These are phyloP conservation scores for Boletus reticulatus DNA, from an alignment of 768 basidiomycete genomes.

Conservation along the genomic window DNA sequence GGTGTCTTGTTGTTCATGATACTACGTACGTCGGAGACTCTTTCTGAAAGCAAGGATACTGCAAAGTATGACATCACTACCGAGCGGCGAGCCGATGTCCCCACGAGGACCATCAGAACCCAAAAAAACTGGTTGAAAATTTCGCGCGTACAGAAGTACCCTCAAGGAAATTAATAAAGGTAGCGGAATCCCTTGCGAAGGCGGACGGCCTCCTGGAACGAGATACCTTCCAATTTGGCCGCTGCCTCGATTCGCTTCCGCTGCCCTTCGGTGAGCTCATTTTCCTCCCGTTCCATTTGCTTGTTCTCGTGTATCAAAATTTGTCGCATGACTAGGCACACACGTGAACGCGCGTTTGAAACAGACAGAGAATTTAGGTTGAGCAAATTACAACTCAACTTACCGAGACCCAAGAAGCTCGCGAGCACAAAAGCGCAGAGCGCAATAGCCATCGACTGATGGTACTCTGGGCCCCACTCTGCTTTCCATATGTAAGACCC, in stretches of 20 bases:
- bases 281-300: conserved; percentile 48
- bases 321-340: conserved; percentile 38
- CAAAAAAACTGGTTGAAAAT: too few relatives aligned
- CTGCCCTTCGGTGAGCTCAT: conserved; percentile 41
- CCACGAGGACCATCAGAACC: too few relatives aligned
- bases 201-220: conserved; percentile 57
- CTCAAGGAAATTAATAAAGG: conserved; percentile 36
- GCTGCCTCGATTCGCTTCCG: conserved; percentile 54
- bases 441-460: conserved; percentile 57
- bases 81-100: too few relatives aligned
- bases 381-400: conserved; percentile 1
- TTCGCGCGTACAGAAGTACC: neutral
- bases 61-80: too few relatives aligned
- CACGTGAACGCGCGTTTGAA: neutral
- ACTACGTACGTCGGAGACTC: neutral
- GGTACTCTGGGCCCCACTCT: conserved; percentile 61
- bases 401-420: conserved; percentile 34
- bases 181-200: conserved; percentile 59
- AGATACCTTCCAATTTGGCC: conserved; percentile 56
- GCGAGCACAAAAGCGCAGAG: conserved; percentile 33
- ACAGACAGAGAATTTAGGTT: too few relatives aligned
- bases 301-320: conserved; percentile 51
- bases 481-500: conserved; percentile 62
- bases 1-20: conserved; percentile 10
- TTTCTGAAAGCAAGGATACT: too few relatives aligned